Evolutionary conservation across 169 alveolate species (phyloP), one percentile per base, ranked within the genome.

Genomic region (Babesia ovata): DNA sequence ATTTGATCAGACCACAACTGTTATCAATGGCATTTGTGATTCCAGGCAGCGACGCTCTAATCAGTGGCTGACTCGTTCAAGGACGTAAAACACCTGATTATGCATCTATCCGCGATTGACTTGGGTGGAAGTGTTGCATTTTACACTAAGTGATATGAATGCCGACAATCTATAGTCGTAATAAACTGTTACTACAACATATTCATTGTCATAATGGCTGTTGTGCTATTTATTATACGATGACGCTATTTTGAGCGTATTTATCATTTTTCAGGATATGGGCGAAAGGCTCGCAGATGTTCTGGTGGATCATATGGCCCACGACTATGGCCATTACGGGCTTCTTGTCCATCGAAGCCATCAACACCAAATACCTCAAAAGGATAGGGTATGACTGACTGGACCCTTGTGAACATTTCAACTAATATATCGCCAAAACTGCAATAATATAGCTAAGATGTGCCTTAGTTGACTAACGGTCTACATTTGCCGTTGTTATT

Each of bases 291-390:
- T 89, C 93, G 24, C 91, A 87, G 74, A 16, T 73, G 54, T 89
- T 86, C 89, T 89, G 93, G 93, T 89, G 93, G 93, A 69, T 89
- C 56, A 83, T 86, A 63, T 88, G 92, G 85, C 91, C 91, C 36
- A 62, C 85, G 22, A 29, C 70, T 21, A 86, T 88, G 72, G 79
- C 79, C 53, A 36, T 74, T 42, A 45, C 81, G 56, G 86, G 70
- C 48, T 75, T 62, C 54, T 49, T 58, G 53, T 52, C 85, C 78
- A 65, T 89, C 49, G 58, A 77, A n/a, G 75, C 84, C 52, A 53
- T 84, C 52, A 74, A 89, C 59, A 26, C 33, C 11, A 63, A 57
- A 56, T 62, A 71, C 59, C 39, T 70, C 13, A 70, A 72, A 56
- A 63, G 88, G 52, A 56, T 63, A 19, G 56, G 54, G 66, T 81